Evolutionary conservation across 805 yeast genomes (phyloP), one percentile per base, ranked within the genome.

Genomic region (Kuraishia cidri): DNA sequence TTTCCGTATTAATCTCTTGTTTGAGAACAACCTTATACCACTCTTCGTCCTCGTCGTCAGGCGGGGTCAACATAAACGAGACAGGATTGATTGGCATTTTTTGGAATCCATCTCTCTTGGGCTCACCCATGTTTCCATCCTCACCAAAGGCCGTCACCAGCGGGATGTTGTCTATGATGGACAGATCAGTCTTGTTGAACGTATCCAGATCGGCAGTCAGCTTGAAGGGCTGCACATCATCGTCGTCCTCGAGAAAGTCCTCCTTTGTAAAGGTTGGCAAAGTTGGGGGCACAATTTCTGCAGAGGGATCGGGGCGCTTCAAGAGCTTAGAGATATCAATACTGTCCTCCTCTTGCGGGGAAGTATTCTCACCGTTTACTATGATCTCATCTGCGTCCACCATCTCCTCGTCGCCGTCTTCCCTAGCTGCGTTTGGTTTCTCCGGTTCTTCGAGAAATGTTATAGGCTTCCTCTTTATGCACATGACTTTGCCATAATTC

Each of bases 401-500:
- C 12, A 18, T 13, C 18, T 35, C 41, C 31, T 26, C 35, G 8
- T 13, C 24, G 5, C 8, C 24, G 17, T 34, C 30, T 19, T 29
- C 35, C 18, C 25, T 28, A 10, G 22, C 29, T 5, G 6, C 29
- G 4, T 25, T 34, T 16, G 32, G 39, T n/a, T 34, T 31, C 21
- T 14, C 34, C 14, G 38, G 44, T 18, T 27, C 39, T 17, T 30
- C 37, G n/a, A 64, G 32, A 24, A 47, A 44, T 20, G 43, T 41
- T 8, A 75, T 65, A 3, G 69, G 64, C 41, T 62, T 69, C 32
- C 70, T 54, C 37, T 67, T 72, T 10, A 85, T 59, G 46, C 94
- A 79, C 40, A 73, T 67, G 14, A 69, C 70, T 47, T 75, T 76
- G 0, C 96, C 96, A 43, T 69, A 72, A 1, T 47, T 61, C 94